phyloP scores from a whole-genome alignment of 106 monocot species.

The Dioscorea zingiberensis region DNA sequence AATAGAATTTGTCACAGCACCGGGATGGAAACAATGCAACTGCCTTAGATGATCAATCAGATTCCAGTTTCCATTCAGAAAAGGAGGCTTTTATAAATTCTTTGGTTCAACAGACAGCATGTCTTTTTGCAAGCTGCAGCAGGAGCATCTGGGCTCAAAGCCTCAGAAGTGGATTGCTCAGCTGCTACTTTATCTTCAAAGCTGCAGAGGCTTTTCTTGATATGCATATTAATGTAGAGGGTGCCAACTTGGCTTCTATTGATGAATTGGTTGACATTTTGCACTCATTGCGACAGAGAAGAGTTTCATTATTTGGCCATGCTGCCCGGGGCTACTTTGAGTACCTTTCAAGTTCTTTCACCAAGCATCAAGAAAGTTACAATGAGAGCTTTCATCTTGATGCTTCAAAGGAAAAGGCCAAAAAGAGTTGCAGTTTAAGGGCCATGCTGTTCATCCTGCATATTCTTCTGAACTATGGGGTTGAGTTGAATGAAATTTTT shows the following conservation, averaged over 20 bases:
- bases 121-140: constrained; percentile 64
- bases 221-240: constrained; percentile 18
- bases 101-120: constrained; percentile 43
- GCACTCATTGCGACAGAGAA: constrained; percentile 69
- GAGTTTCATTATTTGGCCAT: constrained; percentile 81
- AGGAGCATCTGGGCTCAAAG: constrained; percentile 54
- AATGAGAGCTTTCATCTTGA: constrained; percentile 15
- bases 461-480: constrained; percentile 81
- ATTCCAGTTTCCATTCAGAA: not conserved
- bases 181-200: constrained; percentile 51
- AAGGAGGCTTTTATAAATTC: constrained; percentile 34
- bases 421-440: constrained; percentile 43
- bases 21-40: constrained; percentile 5
- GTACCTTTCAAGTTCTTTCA: constrained; percentile 72
- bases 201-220: constrained; percentile 43
- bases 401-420: constrained; percentile 36
- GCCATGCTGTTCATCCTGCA: constrained; percentile 73
- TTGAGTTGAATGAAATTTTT: constrained; percentile 69
- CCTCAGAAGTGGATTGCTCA: constrained; percentile 45
- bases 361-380: constrained; percentile 24
- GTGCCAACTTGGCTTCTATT: constrained; percentile 24
- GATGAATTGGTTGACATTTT: constrained; percentile 67
- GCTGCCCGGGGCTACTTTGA: constrained; percentile 88
- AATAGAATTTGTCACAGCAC: constrained; percentile 27
- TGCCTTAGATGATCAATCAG: constrained; percentile 13